These are phyloP conservation scores for Penicillium sp. DNA, from an alignment of 2,329 filamentous ascomycete species.

Conservation along the genomic window DNA sequence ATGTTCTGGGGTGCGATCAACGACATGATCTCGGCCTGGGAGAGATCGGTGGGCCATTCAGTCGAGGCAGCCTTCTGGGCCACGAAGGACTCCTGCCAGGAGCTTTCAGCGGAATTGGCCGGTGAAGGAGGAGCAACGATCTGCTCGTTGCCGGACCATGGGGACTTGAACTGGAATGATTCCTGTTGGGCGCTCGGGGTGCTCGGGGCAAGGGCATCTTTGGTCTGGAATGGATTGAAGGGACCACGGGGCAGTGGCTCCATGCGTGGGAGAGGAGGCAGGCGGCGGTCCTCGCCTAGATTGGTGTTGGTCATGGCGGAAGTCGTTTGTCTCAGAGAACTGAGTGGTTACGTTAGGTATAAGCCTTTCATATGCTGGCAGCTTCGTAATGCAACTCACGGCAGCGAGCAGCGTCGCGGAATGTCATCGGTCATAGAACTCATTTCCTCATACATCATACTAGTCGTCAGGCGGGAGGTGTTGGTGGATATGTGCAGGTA, in stretches of 20 bases:
- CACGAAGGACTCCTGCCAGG: slow-evolving; percentile 38
- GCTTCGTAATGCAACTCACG: slow-evolving; percentile 29
- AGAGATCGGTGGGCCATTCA: slow-evolving; percentile 40
- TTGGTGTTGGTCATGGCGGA: slow-evolving; percentile 26
- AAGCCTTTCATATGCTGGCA: not conserved
- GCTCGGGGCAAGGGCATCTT: slow-evolving; percentile 32
- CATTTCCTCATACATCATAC: slow-evolving; percentile 37
- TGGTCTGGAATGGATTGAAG: slow-evolving; percentile 40
- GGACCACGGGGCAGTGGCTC: slow-evolving; percentile 42
- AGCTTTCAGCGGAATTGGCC: slow-evolving; percentile 41
- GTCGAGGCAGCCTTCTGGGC: slow-evolving; percentile 30
- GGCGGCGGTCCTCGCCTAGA: slow-evolving; percentile 37
- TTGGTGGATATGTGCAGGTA: slow-evolving; percentile 15
- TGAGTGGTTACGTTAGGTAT: slow-evolving; percentile 1
- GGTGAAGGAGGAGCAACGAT: slow-evolving; percentile 40
- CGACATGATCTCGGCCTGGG: slow-evolving; percentile 36
- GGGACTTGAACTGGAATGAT: slow-evolving; percentile 36
- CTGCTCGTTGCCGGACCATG: slow-evolving; percentile 34
- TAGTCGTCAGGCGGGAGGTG: slow-evolving; percentile 12
- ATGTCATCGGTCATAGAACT: slow-evolving; percentile 31
- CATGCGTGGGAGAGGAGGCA: slow-evolving; percentile 41
- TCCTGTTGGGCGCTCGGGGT: slow-evolving; percentile 41
- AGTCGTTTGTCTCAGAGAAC: slow-evolving; percentile 24
- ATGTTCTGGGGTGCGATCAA: slow-evolving; percentile 40
- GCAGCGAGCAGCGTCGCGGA: slow-evolving; percentile 38